Conservation (phyloP, 305 asterid genomes). For the Lippia alba region DNA sequence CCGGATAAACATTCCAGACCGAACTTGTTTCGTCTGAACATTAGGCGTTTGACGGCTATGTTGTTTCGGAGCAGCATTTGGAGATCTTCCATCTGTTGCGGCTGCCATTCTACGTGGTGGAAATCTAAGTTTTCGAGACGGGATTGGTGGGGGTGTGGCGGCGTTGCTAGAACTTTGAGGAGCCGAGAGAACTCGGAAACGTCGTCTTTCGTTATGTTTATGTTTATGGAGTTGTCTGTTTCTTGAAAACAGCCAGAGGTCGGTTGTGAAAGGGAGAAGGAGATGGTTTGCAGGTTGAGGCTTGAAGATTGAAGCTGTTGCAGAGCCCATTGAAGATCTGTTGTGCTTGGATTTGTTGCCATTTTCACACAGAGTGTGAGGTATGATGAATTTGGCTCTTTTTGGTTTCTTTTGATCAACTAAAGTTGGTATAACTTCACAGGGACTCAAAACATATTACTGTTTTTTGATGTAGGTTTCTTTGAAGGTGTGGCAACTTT, state of each 20-base stretch:
- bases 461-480: neutral
- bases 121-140: constrained; percentile 64
- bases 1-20: constrained; percentile 51
- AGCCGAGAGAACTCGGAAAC: constrained; percentile 47
- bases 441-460: neutral
- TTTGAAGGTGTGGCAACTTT: constrained; percentile 24
- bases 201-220: constrained; percentile 50
- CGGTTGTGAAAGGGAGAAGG: constrained; percentile 63
- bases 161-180: constrained; percentile 45
- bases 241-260: constrained; percentile 56
- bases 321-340: constrained; percentile 62
- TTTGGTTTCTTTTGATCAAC: too few relatives aligned
- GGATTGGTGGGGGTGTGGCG: constrained; percentile 19
- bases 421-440: too few relatives aligned
- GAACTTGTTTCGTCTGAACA: constrained; percentile 62
- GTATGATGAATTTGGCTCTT: too few relatives aligned
- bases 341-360: constrained; percentile 44
- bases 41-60: constrained; percentile 48
- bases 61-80: constrained; percentile 44
- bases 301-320: constrained; percentile 44
- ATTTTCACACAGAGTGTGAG: too few relatives aligned
- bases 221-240: constrained; percentile 61
- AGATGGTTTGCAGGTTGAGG: constrained; percentile 58
- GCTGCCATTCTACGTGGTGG: constrained; percentile 71
- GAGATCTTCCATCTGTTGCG: constrained; percentile 48